Evolutionary conservation across 768 basidiomycete genomes (phyloP).

Genomic region (Cyathus striatus): DNA sequence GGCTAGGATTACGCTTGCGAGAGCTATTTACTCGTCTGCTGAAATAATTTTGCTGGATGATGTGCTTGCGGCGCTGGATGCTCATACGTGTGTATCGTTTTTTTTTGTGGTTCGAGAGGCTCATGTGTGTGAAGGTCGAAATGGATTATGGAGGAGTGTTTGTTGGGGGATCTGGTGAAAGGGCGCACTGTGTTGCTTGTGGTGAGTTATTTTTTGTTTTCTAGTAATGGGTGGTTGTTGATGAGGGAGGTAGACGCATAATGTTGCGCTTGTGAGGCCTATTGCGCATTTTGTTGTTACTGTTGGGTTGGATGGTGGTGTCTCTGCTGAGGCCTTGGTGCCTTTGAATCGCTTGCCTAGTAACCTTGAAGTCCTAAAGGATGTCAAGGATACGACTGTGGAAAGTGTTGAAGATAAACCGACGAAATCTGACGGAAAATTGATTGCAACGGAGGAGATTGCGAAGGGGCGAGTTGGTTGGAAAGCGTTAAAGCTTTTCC

Average conservation of each 20-base stretch:
- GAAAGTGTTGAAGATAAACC: neutral
- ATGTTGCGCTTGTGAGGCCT: slow-evolving; percentile 46
- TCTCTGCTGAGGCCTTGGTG: neutral
- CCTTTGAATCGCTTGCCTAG: neutral
- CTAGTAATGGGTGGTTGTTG: neutral
- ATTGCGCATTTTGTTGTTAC: slow-evolving; percentile 56
- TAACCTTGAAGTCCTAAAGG: neutral
- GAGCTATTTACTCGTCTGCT: slow-evolving; percentile 45
- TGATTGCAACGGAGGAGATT: slow-evolving; percentile 59
- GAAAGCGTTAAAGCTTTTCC: slow-evolving; percentile 32
- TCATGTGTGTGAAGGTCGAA: slow-evolving; percentile 71
- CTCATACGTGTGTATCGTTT: slow-evolving; percentile 16
- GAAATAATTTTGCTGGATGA: slow-evolving; percentile 69
- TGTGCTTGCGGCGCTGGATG: slow-evolving; percentile 58
- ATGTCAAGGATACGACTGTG: neutral
- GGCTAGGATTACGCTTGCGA: slow-evolving; percentile 43
- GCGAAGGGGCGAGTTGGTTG: slow-evolving; percentile 51
- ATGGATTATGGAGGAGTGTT: slow-evolving; percentile 74
- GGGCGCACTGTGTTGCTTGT: slow-evolving; percentile 84
- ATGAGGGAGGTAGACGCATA: slow-evolving; percentile 32
- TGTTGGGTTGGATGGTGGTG: slow-evolving; percentile 31
- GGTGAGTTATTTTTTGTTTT: slow-evolving; percentile 22
- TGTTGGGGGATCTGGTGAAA: slow-evolving; percentile 71
- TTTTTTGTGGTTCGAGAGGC: too few species aligned
- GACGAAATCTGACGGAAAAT: slow-evolving; percentile 35